phyloP scores from a whole-genome alignment of 2,329 filamentous ascomycete genomes.

The Ophiostoma novo-ulmi region DNA sequence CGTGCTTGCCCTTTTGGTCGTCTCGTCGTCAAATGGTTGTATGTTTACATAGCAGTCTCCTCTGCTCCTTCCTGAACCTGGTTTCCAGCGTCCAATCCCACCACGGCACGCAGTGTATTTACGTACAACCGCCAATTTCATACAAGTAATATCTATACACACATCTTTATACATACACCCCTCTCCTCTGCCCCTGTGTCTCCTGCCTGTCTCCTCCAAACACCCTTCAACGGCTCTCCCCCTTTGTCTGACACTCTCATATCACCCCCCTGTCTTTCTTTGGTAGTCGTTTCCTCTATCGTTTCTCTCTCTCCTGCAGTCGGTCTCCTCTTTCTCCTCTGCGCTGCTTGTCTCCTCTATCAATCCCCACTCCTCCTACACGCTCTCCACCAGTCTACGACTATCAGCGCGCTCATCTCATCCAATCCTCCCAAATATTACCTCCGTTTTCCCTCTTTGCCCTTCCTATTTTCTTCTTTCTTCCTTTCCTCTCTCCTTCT shows the following conservation, averaged over 20 bases:
- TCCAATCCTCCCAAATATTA: constrained; percentile 10
- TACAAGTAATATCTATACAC: background rate
- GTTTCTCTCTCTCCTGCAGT: background rate
- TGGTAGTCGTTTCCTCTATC: background rate
- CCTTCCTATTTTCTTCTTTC: background rate
- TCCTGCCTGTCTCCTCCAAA: constrained; percentile 6
- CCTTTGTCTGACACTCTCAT: constrained; percentile 5
- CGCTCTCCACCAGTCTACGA: background rate
- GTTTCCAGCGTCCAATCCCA: background rate
- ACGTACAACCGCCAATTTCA: background rate
- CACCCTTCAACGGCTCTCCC: constrained; percentile 10
- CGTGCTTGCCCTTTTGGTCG: constrained; percentile 17
- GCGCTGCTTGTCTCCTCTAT: background rate
- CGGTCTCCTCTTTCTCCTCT: background rate
- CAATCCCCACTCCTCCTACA: constrained; percentile 5
- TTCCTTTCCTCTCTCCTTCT: constrained; percentile 7
- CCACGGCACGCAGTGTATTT: background rate
- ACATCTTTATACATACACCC: background rate
- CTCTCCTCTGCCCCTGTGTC: background rate
- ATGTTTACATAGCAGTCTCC: background rate
- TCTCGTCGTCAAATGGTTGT: constrained; percentile 15
- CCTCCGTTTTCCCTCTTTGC: background rate
- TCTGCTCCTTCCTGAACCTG: background rate
- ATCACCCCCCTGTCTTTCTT: background rate
- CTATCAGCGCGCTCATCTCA: background rate